phyloP scores from a whole-genome alignment of 1,284 basidiomycete genomes.

The Leucoagaricus sp. region DNA sequence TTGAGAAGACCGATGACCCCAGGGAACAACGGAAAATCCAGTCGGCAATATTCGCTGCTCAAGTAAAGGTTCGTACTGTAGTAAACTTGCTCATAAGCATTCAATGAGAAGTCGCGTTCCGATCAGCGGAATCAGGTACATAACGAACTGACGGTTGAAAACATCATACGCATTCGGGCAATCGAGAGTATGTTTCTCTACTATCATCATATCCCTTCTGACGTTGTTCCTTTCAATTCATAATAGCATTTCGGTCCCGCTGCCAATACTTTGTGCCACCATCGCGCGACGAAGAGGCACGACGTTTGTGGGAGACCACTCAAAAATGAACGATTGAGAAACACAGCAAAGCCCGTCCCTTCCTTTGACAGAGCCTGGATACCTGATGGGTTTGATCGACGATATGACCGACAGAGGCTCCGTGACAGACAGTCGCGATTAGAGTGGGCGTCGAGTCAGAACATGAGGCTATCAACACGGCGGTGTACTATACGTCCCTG shows the following conservation, averaged over 20 bases:
- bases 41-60: slow-evolving; percentile 64
- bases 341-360: neutral
- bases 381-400: slow-evolving; percentile 1
- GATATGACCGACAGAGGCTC: neutral
- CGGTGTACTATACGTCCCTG: neutral
- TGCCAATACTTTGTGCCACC: slow-evolving; percentile 84
- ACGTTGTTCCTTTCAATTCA: neutral
- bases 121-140: slow-evolving; percentile 74
- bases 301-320: slow-evolving; percentile 71
- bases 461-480: neutral
- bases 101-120: neutral
- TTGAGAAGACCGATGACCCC: slow-evolving; percentile 47
- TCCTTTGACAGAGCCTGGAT: neutral
- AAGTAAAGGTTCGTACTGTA: slow-evolving; percentile 58
- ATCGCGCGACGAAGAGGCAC: slow-evolving; percentile 56
- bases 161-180: slow-evolving; percentile 76
- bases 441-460: neutral
- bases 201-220: neutral
- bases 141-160: slow-evolving; percentile 80
- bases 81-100: neutral
- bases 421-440: neutral
- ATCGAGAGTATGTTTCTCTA: slow-evolving; percentile 62
- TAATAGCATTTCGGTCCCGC: slow-evolving; percentile 74
- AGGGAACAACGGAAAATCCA: slow-evolving; percentile 49
- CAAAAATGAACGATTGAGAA: neutral